Base-by-base conservation (phyloP, 2,329 filamentous ascomycete species). In the Monilinia vaccinii-corymbosi region DNA sequence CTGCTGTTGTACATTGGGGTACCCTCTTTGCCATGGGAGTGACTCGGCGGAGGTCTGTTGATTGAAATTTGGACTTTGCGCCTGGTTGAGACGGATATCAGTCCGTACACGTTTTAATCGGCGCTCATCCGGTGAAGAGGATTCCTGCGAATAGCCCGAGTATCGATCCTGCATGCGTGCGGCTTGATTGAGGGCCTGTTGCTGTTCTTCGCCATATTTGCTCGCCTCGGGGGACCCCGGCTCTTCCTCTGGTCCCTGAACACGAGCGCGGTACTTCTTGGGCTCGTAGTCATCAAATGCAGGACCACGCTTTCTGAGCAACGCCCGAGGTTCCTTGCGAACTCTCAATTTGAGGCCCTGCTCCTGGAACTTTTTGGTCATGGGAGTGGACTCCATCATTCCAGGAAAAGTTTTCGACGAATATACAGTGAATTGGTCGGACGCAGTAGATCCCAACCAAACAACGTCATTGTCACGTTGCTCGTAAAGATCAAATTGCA, bases 291-390 rank as follows among this genome's bases (percentile, higher is more conserved):
- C 65, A 60, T 72, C 68, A 52, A 68, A 66, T 5, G 67, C 66
- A 57, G 70, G 69, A 45, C 71, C 71, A 51, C 68, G 65, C 49
- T 70, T 68, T 51, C 66, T 65, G 16, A 71, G 63, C 23, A 70
- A 58, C 31, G 80, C 80, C 60, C 89, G 80, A 48, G 89, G 87
- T 72, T 96, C 91, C 71, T 96, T 96, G 58, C 91, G 84, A 50
- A 96, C 79, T 56, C 91, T 81, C 36, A 96, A 76, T 56, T 90
- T 86, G 16, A 96, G 89, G 10, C 91, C 91, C 71, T 96, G 91
- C 68, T 96, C 91, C 64, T 88, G 88, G 72, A 96, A 93, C 0
- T 87, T 85, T 56, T 89, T 81, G 0, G 91, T 94, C 47, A 96
- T 75, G 66, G 86, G 84, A 0, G 90, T 94, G 1, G 90, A 95